Percentiles rank a stretch among this genome's conserved stretches.
Evolutionary conservation across 75 land plant species (phyloP).

Genomic region (Sequoia sempervirens): DNA sequence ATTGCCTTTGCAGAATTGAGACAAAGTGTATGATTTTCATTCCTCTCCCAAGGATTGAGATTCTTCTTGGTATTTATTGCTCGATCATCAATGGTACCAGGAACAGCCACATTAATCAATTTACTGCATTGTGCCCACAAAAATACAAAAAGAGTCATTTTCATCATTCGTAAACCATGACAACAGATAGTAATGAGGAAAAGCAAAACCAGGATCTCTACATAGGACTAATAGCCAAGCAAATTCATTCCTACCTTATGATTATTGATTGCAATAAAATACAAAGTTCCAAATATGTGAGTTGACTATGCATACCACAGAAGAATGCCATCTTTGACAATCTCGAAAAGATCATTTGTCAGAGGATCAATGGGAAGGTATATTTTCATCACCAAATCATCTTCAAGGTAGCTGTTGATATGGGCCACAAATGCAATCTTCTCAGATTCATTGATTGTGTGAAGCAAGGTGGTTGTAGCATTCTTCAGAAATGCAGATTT

Average conservation of each 20-base stretch:
- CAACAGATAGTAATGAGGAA: neutral
- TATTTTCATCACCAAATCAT: conserved; percentile 26
- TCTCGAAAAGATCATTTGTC: conserved; percentile 36
- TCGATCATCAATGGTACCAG: conserved; percentile 58
- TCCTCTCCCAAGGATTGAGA: conserved; percentile 61
- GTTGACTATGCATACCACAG: conserved; percentile 28
- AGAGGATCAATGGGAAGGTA: conserved; percentile 40
- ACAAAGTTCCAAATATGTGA: neutral
- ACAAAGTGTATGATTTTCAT: conserved; percentile 53
- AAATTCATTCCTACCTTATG: conserved; percentile 1
- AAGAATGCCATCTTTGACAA: conserved; percentile 45
- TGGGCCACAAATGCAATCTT: conserved; percentile 52
- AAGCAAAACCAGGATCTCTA: neutral
- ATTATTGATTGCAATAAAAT: neutral
- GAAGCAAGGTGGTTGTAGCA: conserved; percentile 42
- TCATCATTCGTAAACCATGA: neutral
- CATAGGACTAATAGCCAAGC: neutral
- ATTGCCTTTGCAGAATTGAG: conserved; percentile 59
- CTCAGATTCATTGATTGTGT: conserved; percentile 52
- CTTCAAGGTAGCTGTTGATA: conserved; percentile 37
- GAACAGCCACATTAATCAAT: conserved; percentile 51
- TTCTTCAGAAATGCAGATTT: conserved; percentile 33
- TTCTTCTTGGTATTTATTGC: conserved; percentile 39
- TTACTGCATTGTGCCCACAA: conserved; percentile 28
- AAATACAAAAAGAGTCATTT: neutral